phyloP scores from a whole-genome alignment of 169 alveolate genomes.

The Babesia microti region DNA sequence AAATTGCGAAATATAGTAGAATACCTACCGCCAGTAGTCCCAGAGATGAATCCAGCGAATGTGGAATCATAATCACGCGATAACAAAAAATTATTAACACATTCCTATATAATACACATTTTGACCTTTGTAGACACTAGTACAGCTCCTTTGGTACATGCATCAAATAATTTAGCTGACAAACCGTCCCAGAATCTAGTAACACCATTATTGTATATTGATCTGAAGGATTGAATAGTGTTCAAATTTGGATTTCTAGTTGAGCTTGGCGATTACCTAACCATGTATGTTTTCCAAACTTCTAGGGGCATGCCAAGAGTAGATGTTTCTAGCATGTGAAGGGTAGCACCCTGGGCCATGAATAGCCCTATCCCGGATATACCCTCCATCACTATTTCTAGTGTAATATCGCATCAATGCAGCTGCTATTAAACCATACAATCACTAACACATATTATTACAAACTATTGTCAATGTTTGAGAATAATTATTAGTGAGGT shows the following conservation, averaged over 20 bases:
- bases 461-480: conserved; percentile 8
- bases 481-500: neutral
- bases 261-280: conserved; percentile 25
- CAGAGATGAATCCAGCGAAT: conserved; percentile 52
- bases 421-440: too few species aligned
- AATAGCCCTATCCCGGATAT: conserved; percentile 3
- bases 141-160: conserved; percentile 57
- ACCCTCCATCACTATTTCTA: conserved; percentile 7
- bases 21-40: conserved; percentile 66
- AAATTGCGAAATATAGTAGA: too few species aligned
- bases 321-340: conserved; percentile 60
- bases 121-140: conserved; percentile 48
- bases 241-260: conserved; percentile 41
- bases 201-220: conserved; percentile 40
- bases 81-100: conserved; percentile 11
- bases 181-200: conserved; percentile 57
- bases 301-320: conserved; percentile 66
- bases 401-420: too few species aligned
- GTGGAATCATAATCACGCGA: conserved; percentile 17
- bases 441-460: too few species aligned
- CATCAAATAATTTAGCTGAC: conserved; percentile 48
- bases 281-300: conserved; percentile 67
- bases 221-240: conserved; percentile 38
- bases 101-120: too few species aligned
- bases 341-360: conserved; percentile 50